A percentile compares a stretch with the other conserved stretches of the same genome.
Evolutionary conservation across 768 basidiomycete species (phyloP).

Genomic region (Tricholoma saponaceum): DNA sequence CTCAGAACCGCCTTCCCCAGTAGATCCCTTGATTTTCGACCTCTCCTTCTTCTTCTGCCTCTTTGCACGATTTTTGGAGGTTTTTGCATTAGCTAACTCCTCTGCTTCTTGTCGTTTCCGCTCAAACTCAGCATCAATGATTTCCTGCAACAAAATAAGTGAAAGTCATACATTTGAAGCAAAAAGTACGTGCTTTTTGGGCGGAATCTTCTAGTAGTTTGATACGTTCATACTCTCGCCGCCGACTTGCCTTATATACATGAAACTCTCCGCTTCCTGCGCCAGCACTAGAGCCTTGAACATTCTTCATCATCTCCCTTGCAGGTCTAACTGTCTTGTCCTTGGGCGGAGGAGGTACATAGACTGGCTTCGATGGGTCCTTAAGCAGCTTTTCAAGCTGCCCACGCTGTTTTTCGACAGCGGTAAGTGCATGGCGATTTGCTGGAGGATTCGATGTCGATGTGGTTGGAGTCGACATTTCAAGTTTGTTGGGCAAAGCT

Average conservation of each 20-base stretch:
- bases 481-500: background rate
- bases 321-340: slow-evolving; percentile 79
- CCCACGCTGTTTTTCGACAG: slow-evolving; percentile 47
- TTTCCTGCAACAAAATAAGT: slow-evolving; percentile 47
- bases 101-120: slow-evolving; percentile 67
- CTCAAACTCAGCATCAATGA: slow-evolving; percentile 69
- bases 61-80: slow-evolving; percentile 92
- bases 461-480: slow-evolving; percentile 12
- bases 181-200: slow-evolving; percentile 54
- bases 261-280: slow-evolving; percentile 98
- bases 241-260: slow-evolving; percentile 92
- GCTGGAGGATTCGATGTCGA: slow-evolving; percentile 25
- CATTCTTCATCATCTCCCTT: slow-evolving; percentile 98
- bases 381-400: slow-evolving; percentile 88
- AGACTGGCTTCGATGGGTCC: slow-evolving; percentile 81
- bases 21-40: slow-evolving; percentile 40
- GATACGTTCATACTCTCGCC: slow-evolving; percentile 93
- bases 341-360: slow-evolving; percentile 75
- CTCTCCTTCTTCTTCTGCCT: slow-evolving; percentile 89
- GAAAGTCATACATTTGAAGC: background rate
- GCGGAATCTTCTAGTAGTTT: slow-evolving; percentile 85
- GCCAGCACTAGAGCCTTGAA: slow-evolving; percentile 95
- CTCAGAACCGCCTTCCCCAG: slow-evolving; percentile 19
- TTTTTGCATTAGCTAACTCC: slow-evolving; percentile 76
- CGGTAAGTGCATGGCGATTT: slow-evolving; percentile 47